Evolutionary conservation across 1,284 basidiomycete species (phyloP), one percentile per base, ranked within the genome.

Genomic region (Trichosporon sp.): DNA sequence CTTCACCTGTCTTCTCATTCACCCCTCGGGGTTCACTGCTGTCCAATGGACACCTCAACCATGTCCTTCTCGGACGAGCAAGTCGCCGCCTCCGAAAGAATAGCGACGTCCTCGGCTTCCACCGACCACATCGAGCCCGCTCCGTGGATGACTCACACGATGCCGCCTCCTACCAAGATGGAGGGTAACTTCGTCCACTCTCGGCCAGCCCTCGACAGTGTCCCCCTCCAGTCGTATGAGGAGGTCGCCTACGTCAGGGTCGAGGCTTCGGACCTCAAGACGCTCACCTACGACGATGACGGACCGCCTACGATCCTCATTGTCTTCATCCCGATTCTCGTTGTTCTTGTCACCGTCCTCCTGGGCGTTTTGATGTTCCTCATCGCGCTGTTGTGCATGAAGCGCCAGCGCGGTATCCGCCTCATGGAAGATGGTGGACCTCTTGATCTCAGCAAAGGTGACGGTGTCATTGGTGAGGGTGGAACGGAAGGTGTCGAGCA

Each of bases 351-450:
- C 40, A 95, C 94, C 1, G 91, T 99, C 76, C 89, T 99, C 71
- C 92, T 98, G 81, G 90, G 98, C 63, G 89, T 97, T 72, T 87
- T 97, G 65, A 87, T 95, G 73, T 96, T 97, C 85, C 88, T 96
- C 66, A 85, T 96, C 77, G 94, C 92, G 78, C 89, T 96, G 70
- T 87, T 97, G 78, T 87, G 95, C 73, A 88, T 96, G 76, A 89
- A 92, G 73, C 87, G 91, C 73, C 88, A 92, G 72, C 88, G 92
- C 68, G 91, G 92, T 68, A 94, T 95, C 81, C 84, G 91, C 75
- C 88, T 98, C 65, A 88, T 89, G 66, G 96, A 98, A 86, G 88
- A 87, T 74, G 94, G 96, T 78, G 95, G 96, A 37, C 97, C 97
- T 1, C 87, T 96, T 67, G 96, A 99, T 85, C 90, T 99, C 86